Base-by-base conservation (phyloP, 805 yeast species). In the Candida chilensis region DNA sequence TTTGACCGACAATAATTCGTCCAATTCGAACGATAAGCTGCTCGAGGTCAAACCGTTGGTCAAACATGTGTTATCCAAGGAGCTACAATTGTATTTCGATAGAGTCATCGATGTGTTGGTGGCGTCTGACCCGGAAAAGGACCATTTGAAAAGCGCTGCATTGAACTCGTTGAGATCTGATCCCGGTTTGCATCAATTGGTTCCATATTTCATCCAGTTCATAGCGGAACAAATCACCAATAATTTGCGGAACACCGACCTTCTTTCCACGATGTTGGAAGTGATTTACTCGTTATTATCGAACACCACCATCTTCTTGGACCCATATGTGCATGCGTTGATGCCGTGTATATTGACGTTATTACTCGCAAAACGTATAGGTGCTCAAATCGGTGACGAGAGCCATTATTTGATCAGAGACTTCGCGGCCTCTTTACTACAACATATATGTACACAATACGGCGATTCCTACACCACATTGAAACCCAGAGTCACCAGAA, bases 311-410 rank as follows among this genome's bases (percentile, higher is more conserved):
- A 76, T 92, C 24, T 90, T 87, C 44, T 66, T 90, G 36, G 96
- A 90, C 41, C 98, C 97, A 8, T 90, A 90, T 47, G 86, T 92
- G 27, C 98, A 94, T 58, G 90, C 95, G 1, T 61, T 92, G 42
- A 86, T 92, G 84, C 98, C 99, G n/a, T 85, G 96, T 37, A 79
- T 92, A 20, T 65, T 92, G 40, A 92, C 99, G 0, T 65, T 90
- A 14, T 66, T 92, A 27, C 67, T 92, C 29, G 96, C 97, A 2
- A 87, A 87, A 46, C 74, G 84, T 37, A 71, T 90, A n/a, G 96
- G 96, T 2, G 50, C 64, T 3, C 21, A 7, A 24, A 7, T 6
- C 5, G 43, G 37, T 7, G 45, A 38, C 3, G 26, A 33, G 5
- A 40, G 42, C 10, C 53, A 54, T 25, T 67, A 61, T 34, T 49